phyloP scores from a whole-genome alignment of 2,329 filamentous ascomycete genomes.

The Trichophyton benhamiae region DNA sequence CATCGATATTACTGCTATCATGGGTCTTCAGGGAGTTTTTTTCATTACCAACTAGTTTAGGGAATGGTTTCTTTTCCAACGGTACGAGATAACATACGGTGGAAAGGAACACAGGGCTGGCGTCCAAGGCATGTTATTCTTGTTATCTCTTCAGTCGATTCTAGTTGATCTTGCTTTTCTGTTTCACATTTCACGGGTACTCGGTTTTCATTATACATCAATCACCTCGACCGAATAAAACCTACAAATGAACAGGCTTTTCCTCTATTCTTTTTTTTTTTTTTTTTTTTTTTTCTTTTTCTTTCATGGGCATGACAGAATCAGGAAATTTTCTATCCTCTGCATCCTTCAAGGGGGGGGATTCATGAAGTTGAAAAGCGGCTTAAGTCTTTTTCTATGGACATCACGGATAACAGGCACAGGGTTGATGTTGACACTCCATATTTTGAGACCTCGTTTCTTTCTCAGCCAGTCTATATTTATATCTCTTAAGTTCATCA shows the following conservation, averaged over 20 bases:
- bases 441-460: background rate
- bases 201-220: background rate
- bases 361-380: background rate
- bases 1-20: background rate
- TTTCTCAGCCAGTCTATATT: background rate
- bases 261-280: background rate
- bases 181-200: background rate
- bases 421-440: background rate
- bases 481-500: background rate
- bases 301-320: background rate
- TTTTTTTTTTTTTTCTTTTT: background rate
- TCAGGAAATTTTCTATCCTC: background rate
- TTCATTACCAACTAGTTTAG: background rate
- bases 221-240: background rate
- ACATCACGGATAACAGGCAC: background rate
- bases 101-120: background rate
- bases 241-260: background rate
- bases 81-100: background rate
- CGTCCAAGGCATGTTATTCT: background rate
- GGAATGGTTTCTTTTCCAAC: background rate
- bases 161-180: background rate
- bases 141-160: background rate
- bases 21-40: slow-evolving; percentile 1
- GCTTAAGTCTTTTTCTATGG: background rate
- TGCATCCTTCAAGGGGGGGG: background rate